Evolutionary conservation across 225 moss, liverwort and hornwort species (phyloP), one percentile per base, ranked within the genome.

Genomic region (Bryum argenteum): DNA sequence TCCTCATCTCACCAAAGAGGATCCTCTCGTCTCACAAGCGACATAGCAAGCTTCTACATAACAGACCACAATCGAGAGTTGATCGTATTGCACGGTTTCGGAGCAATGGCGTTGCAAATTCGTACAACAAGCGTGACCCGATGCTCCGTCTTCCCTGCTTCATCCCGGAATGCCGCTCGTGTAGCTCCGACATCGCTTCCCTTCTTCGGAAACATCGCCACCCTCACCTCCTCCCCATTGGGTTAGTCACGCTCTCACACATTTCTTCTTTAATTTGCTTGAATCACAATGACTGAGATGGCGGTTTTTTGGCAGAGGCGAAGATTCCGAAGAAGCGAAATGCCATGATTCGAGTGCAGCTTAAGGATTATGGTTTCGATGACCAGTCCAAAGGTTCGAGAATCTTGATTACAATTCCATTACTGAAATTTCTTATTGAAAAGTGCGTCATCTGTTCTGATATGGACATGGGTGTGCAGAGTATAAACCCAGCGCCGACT

Each of bases 401-500:
- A 28, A 28, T 28, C 28, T 28, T 28, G 28, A 2, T 28, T 28
- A 2, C 28, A 28, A 28, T 28, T 28, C 28, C 28, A 28, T 28
- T 2, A 28, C 3, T 33, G 5, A 33, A 33, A 33, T 33, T 33
- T 6, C 7, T 5, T 33, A 33, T 33, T 33, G 33, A 33, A 33
- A 33, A 33, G 33, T 33, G 33, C 33, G 33, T 54, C 9, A 38
- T 8, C 12, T 0, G 66, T 26, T 8, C 9, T 0, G 11, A 18
- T 67, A 54, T 45, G 66, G 58, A 69, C 23, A 54, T 45, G 66
- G 58, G 65, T 21, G 50, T 58, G 75, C 77, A 78, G 91, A 54
- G 0, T 91, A 89, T 58, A 62, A 81, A 13, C 91, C 89, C 9
- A 61, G 37, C 10, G 58, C 88, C 58, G 95, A 91, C 19, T 95